Evolutionary conservation across 805 yeast genomes (phyloP).

Genomic region (Kodamaea jinghongensis): DNA sequence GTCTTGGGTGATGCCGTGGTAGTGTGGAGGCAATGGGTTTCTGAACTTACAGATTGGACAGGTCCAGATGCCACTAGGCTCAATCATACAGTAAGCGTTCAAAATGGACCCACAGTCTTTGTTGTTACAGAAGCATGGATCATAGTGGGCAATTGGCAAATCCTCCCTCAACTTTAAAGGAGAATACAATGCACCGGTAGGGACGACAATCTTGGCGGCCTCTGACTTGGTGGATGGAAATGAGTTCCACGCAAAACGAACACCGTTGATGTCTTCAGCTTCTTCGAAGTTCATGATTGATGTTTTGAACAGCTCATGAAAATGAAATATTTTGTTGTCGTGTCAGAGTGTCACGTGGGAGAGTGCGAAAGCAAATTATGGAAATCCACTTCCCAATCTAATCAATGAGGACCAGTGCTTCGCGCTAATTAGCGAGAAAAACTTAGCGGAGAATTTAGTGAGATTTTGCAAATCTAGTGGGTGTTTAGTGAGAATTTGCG

Average conservation of each 20-base stretch:
- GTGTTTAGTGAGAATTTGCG: too few species aligned
- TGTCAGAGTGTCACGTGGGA: neutral
- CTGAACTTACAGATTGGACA: slow-evolving; percentile 81
- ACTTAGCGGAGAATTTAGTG: too few species aligned
- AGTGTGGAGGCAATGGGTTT: slow-evolving; percentile 80
- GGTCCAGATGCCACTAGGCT: slow-evolving; percentile 76
- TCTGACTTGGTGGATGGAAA: slow-evolving; percentile 88
- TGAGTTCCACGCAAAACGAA: slow-evolving; percentile 55
- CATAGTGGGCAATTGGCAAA: slow-evolving; percentile 75
- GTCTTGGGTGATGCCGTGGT: slow-evolving; percentile 70
- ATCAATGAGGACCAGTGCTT: too few species aligned
- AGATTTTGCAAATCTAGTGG: too few species aligned
- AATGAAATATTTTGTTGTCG: neutral
- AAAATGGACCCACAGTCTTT: slow-evolving; percentile 79
- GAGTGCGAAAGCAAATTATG: too few species aligned
- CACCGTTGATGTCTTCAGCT: slow-evolving; percentile 45
- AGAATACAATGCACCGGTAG: slow-evolving; percentile 92
- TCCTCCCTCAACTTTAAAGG: slow-evolving; percentile 82
- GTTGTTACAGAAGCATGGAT: slow-evolving; percentile 76
- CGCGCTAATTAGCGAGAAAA: too few species aligned
- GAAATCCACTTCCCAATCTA: too few species aligned
- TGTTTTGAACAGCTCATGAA: slow-evolving; percentile 10
- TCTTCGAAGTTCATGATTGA: slow-evolving; percentile 38
- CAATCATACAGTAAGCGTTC: slow-evolving; percentile 84
- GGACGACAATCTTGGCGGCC: slow-evolving; percentile 88